A percentile compares a stretch with the other conserved stretches of the same genome.
phyloP scores from a whole-genome alignment of 805 yeast species.

The Lipomyces oligophaga region DNA sequence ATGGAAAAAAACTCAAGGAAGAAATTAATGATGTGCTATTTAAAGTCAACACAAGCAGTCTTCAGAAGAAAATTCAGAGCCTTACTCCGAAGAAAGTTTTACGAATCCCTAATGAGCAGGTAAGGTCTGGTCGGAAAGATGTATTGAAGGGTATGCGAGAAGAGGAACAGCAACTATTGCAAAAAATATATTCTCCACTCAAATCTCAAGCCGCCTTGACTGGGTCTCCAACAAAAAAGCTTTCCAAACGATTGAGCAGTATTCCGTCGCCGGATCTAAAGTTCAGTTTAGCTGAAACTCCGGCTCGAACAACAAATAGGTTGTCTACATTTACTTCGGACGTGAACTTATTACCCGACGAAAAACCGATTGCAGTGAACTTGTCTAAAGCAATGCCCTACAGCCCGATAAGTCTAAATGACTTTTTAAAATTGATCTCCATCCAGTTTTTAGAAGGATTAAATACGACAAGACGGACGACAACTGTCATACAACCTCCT shows the following conservation, averaged over 20 bases:
- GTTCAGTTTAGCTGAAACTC: background rate
- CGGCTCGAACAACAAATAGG: no score
- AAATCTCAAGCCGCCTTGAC: conserved; percentile 7
- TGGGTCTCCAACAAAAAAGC: conserved; percentile 4
- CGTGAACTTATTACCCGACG: background rate
- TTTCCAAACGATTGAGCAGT: conserved; percentile 2
- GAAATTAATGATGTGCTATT: conserved; percentile 22
- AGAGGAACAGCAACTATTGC: conserved; percentile 21
- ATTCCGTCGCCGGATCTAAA: conserved; percentile 11
- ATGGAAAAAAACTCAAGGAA: conserved; percentile 18
- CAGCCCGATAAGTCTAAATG: conserved; percentile 29
- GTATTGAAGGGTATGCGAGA: conserved; percentile 3
- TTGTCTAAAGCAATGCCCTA: background rate
- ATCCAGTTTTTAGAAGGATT: conserved; percentile 36
- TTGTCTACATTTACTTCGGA: no score
- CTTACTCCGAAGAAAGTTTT: conserved; percentile 20
- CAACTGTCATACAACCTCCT: conserved; percentile 29
- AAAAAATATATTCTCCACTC: conserved; percentile 25
- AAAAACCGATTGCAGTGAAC: background rate
- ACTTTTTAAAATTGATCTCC: conserved; percentile 32
- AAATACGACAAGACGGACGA: conserved; percentile 25
- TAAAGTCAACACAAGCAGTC: conserved; percentile 10
- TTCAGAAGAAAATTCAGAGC: conserved; percentile 26
- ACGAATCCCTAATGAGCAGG: conserved; percentile 16
- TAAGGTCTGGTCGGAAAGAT: conserved; percentile 9